These are phyloP conservation scores for Diaporthe sp. DNA, from an alignment of 2,329 filamentous ascomycete species.

Conservation along the genomic window DNA sequence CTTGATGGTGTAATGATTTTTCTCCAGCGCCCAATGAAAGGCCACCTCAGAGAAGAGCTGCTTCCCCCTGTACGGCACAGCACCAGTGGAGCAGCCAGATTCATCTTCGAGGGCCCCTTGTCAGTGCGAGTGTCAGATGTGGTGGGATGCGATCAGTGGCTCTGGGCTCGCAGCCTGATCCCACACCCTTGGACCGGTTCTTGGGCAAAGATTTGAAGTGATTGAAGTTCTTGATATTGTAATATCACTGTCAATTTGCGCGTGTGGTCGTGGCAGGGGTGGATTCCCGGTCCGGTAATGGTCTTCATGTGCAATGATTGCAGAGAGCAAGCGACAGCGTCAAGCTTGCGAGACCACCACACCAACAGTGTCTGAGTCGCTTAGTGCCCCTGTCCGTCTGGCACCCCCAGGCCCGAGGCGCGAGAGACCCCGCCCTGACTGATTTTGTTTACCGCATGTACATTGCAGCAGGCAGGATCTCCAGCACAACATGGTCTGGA, in stretches of 20 bases:
- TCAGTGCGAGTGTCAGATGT: slow-evolving; percentile 36
- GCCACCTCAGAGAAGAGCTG: background rate
- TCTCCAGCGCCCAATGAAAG: slow-evolving; percentile 6
- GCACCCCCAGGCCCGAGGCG: slow-evolving; percentile 1
- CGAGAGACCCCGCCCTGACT: background rate
- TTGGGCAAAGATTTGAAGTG: background rate
- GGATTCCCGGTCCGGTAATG: background rate
- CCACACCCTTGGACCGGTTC: background rate
- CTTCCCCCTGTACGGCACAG: slow-evolving; percentile 25
- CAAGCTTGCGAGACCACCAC: background rate
- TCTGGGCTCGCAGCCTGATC: slow-evolving; percentile 23
- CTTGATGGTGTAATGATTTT: background rate
- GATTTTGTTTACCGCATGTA: background rate
- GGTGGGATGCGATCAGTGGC: slow-evolving; percentile 33
- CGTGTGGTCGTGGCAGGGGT: background rate
- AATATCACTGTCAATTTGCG: background rate
- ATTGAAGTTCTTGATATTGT: background rate
- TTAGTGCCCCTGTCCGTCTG: background rate
- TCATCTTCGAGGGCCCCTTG: slow-evolving; percentile 31
- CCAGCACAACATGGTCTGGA: background rate
- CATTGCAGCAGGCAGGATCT: background rate
- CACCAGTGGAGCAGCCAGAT: slow-evolving; percentile 30
- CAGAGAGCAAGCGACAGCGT: background rate
- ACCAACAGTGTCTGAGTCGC: slow-evolving; percentile 6
- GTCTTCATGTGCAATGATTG: background rate